A percentile compares a stretch with the other conserved stretches of the same genome.
Conservation (phyloP, 495 filamentous ascomycete genomes). For the Aspergillus sclerotiicarbonarius region DNA sequence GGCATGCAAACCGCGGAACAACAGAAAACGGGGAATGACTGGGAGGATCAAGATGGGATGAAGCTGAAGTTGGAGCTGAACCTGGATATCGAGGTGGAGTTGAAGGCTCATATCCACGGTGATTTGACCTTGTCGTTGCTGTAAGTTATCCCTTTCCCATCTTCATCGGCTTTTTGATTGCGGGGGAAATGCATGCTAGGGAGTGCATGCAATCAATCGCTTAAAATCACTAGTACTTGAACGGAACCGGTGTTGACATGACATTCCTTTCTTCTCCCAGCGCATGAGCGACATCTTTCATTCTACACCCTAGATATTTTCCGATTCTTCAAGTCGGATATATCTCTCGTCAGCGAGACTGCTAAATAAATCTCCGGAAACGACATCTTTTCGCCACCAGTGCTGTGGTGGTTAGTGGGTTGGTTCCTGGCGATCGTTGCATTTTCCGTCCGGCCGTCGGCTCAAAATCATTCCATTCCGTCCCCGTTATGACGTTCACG, state of each 20-base stretch:
- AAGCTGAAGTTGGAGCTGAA: slow-evolving; percentile 79
- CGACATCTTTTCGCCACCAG: too few species aligned
- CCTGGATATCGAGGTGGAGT: slow-evolving; percentile 80
- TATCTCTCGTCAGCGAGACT: too few species aligned
- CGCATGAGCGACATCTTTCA: not conserved
- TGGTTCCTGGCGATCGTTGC: not conserved
- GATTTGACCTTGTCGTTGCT: slow-evolving; percentile 82
- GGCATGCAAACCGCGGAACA: slow-evolving; percentile 32
- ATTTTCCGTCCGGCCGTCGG: too few species aligned
- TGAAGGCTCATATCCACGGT: slow-evolving; percentile 89
- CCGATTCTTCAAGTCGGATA: too few species aligned
- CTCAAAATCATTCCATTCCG: not conserved
- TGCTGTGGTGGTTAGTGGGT: too few species aligned
- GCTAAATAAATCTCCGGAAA: too few species aligned
- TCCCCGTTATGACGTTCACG: not conserved
- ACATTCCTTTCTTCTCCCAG: not conserved
- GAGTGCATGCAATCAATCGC: not conserved
- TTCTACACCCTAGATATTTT: too few species aligned
- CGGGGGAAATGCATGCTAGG: not conserved
- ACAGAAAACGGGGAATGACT: slow-evolving; percentile 19
- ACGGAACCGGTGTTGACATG: not conserved
- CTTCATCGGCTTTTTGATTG: not conserved
- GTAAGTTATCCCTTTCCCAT: slow-evolving; percentile 54
- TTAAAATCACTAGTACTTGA: not conserved
- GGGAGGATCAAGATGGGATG: slow-evolving; percentile 50